Percentiles rank a stretch among this genome's conserved stretches.
These are phyloP conservation scores for Chalciporus piperatus DNA, from an alignment of 768 basidiomycete genomes.

Conservation along the genomic window DNA sequence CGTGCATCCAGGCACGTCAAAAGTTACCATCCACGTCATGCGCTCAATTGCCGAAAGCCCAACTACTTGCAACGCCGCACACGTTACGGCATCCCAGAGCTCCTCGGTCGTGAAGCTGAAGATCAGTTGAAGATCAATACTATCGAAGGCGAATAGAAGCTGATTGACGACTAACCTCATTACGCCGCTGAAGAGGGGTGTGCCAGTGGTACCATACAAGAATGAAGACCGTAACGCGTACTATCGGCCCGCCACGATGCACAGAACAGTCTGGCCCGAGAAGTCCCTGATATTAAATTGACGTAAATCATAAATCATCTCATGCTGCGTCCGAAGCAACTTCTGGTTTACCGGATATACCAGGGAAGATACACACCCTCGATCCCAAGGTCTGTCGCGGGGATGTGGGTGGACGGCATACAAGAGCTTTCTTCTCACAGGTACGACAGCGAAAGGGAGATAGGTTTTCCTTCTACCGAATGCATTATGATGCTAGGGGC, in stretches of 20 bases:
- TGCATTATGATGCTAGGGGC: neutral
- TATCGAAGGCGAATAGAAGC: conserved; percentile 24
- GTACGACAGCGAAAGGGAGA: neutral
- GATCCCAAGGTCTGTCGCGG: neutral
- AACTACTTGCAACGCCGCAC: conserved; percentile 7
- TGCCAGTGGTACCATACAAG: neutral
- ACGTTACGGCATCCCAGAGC: conserved; percentile 12
- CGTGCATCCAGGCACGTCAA: neutral
- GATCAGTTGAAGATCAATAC: conserved; percentile 31
- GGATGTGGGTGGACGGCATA: no score
- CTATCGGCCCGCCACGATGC: neutral
- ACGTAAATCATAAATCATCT: conserved; percentile 16
- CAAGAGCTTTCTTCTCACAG: neutral
- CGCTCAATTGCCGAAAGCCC: neutral
- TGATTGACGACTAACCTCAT: conserved; percentile 17
- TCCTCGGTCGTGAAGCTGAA: conserved; percentile 10
- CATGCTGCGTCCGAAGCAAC: conserved; percentile 1
- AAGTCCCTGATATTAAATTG: conserved; percentile 4
- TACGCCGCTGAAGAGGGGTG: conserved; percentile 3
- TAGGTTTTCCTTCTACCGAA: neutral
- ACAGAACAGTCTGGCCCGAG: neutral
- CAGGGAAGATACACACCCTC: neutral
- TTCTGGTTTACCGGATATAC: conserved; percentile 4
- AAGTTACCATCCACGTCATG: neutral
- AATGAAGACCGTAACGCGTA: neutral